Evolutionary conservation across 2,329 filamentous ascomycete species (phyloP).

Genomic region (Pseudopithomyces chartarum): DNA sequence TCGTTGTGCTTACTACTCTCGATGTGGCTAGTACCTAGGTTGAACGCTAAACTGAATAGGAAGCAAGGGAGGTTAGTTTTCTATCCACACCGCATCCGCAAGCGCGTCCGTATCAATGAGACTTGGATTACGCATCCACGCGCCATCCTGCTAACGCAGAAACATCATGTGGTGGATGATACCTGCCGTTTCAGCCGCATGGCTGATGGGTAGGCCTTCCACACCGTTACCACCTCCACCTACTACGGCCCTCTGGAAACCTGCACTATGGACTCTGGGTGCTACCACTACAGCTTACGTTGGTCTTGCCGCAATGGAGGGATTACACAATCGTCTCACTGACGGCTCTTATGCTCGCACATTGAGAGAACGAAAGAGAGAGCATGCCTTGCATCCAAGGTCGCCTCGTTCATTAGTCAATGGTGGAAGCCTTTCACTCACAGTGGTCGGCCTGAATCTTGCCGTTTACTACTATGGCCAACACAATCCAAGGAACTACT

Average conservation of each 20-base stretch:
- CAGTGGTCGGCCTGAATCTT: background rate
- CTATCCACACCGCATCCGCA: background rate
- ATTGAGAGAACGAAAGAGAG: background rate
- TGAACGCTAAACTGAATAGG: too few species aligned
- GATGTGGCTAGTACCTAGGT: too few species aligned
- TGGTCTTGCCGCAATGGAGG: slow-evolving; percentile 3
- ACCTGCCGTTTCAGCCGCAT: background rate
- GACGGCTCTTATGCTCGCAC: background rate
- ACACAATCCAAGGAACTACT: background rate
- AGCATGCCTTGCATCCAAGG: background rate
- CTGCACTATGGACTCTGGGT: slow-evolving; percentile 3
- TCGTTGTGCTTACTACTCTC: too few species aligned
- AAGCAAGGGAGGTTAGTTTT: too few species aligned
- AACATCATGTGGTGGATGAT: background rate
- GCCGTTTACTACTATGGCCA: background rate
- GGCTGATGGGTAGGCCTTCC: background rate
- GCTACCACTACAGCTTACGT: background rate
- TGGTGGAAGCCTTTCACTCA: background rate
- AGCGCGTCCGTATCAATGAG: background rate
- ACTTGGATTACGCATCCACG: background rate
- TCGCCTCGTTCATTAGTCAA: background rate
- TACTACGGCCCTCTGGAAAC: background rate
- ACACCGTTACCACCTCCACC: background rate
- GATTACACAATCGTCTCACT: background rate
- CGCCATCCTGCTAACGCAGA: background rate